Conservation (phyloP, 495 filamentous ascomycete species). For the Corynascus novoguineensis region DNA sequence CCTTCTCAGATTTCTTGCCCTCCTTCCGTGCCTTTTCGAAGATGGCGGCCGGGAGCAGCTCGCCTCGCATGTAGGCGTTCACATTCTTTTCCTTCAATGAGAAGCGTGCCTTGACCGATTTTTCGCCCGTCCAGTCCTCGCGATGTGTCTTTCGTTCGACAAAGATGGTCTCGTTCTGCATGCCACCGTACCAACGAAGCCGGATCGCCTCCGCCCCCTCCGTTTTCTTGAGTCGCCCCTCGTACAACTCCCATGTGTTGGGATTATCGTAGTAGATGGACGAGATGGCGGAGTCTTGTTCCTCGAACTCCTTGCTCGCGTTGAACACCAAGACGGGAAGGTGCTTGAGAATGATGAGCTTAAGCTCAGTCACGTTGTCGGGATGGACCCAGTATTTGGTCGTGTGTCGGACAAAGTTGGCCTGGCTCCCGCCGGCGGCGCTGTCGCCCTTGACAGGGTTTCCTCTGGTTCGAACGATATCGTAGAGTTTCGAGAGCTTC, state of each 20-base stretch:
- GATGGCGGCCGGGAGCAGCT: conserved; percentile 70
- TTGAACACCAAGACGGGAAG: conserved; percentile 97
- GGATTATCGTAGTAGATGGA: conserved; percentile 98
- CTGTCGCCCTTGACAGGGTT: conserved; percentile 89
- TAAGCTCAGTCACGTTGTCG: conserved; percentile 97
- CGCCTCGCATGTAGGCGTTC: conserved; percentile 78
- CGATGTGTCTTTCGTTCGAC: conserved; percentile 97
- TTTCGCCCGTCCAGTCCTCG: conserved; percentile 98
- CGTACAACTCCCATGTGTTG: conserved; percentile 88
- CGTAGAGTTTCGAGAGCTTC: conserved; percentile 92
- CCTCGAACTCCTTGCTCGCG: conserved; percentile 90
- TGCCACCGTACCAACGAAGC: conserved; percentile 94
- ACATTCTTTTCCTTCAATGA: conserved; percentile 94
- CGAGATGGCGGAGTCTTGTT: conserved; percentile 84
- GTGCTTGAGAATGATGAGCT: conserved; percentile 96
- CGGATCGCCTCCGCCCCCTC: conserved; percentile 97
- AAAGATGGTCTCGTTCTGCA: conserved; percentile 91
- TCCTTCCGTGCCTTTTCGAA: conserved; percentile 96
- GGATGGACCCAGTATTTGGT: conserved; percentile 99
- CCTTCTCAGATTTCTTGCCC: conserved; percentile 82
- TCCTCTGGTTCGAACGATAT: conserved; percentile 85
- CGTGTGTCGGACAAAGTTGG: conserved; percentile 93
- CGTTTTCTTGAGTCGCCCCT: conserved; percentile 91
- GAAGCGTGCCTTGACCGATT: conserved; percentile 96
- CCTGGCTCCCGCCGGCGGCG: conserved; percentile 83